Conservation (phyloP, 1,284 basidiomycete species). For the Sphagnurus paluster region DNA sequence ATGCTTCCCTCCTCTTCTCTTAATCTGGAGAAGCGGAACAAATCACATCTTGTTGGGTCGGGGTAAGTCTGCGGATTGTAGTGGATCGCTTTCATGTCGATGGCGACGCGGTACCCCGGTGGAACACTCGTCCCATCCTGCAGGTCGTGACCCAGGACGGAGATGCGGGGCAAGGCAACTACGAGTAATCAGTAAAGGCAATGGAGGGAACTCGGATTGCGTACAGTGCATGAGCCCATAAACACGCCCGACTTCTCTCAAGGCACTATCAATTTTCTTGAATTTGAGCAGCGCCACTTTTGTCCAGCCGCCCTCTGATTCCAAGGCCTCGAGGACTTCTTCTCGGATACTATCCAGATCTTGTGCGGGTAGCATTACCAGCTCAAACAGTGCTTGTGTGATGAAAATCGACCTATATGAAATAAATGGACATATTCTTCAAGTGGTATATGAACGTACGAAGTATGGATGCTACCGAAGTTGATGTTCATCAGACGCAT, state of each 20-base stretch:
- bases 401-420: constrained; percentile 33
- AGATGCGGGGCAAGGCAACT: constrained; percentile 34
- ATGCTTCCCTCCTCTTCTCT: constrained; percentile 26
- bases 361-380: constrained; percentile 28
- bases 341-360: constrained; percentile 31
- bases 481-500: constrained; percentile 35
- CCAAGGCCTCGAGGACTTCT: constrained; percentile 31
- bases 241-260: constrained; percentile 36
- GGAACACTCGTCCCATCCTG: constrained; percentile 45
- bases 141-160: constrained; percentile 30
- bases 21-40: constrained; percentile 47
- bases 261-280: constrained; percentile 35
- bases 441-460: constrained; percentile 23
- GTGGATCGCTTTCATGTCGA: constrained; percentile 43
- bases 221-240: constrained; percentile 35
- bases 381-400: constrained; percentile 36
- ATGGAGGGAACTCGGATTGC: not conserved
- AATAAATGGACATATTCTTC: constrained; percentile 5
- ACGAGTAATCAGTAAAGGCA: constrained; percentile 1
- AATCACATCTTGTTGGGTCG: constrained; percentile 40
- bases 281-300: constrained; percentile 34
- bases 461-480: constrained; percentile 38
- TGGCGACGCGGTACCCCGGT: constrained; percentile 40
- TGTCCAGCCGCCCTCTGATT: constrained; percentile 37
- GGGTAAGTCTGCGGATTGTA: constrained; percentile 40